Conservation (phyloP, 495 filamentous ascomycete species). For the Penicillium chermesinum region DNA sequence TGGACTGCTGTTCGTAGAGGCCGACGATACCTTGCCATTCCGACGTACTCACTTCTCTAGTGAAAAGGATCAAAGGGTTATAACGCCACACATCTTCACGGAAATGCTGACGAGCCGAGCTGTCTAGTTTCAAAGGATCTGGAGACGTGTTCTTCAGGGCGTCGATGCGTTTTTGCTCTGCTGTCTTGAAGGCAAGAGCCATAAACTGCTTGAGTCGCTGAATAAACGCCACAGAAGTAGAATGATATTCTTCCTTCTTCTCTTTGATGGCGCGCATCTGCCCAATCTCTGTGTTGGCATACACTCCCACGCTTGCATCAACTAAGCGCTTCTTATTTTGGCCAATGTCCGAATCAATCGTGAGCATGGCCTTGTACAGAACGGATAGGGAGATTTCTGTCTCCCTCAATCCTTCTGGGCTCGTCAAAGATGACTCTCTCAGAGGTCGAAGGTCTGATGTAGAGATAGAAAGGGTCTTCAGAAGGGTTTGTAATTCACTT, state of each 20-base stretch:
- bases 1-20: slow-evolving; percentile 71
- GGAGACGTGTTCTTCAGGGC: slow-evolving; percentile 42
- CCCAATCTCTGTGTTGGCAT: slow-evolving; percentile 73
- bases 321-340: slow-evolving; percentile 43
- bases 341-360: slow-evolving; percentile 77
- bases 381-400: slow-evolving; percentile 74
- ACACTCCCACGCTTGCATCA: slow-evolving; percentile 53
- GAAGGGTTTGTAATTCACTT: slow-evolving; percentile 72
- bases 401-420: slow-evolving; percentile 60
- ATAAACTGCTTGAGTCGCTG: slow-evolving; percentile 75
- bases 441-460: slow-evolving; percentile 66
- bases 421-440: slow-evolving; percentile 67
- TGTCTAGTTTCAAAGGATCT: slow-evolving; percentile 46
- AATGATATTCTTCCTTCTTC: slow-evolving; percentile 80
- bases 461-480: slow-evolving; percentile 85
- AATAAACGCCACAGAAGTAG: slow-evolving; percentile 66
- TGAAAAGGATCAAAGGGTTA: slow-evolving; percentile 76
- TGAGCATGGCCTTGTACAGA: slow-evolving; percentile 89
- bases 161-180: slow-evolving; percentile 58
- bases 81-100: slow-evolving; percentile 72
- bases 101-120: slow-evolving; percentile 45
- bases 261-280: slow-evolving; percentile 91
- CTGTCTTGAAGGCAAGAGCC: slow-evolving; percentile 70
- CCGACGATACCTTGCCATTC: slow-evolving; percentile 77
- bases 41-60: slow-evolving; percentile 69